Percentiles rank a stretch among this genome's conserved stretches.
These are phyloP conservation scores for Cladosporium sp. DNA, from an alignment of 2,329 filamentous ascomycete genomes.

Conservation along the genomic window DNA sequence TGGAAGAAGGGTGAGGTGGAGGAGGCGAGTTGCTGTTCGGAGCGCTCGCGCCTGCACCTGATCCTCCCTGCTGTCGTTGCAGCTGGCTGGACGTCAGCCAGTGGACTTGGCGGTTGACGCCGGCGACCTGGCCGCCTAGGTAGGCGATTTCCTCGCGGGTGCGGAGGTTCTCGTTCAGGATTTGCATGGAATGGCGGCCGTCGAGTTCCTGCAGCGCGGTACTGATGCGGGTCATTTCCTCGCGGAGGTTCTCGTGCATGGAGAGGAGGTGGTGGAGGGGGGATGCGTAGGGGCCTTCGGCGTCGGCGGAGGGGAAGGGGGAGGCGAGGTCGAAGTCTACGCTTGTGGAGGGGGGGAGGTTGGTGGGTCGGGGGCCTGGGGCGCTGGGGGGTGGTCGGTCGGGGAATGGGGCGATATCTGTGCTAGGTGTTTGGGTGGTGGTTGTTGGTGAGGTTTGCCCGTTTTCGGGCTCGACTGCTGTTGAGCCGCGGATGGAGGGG, in stretches of 20 bases:
- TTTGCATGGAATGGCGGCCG: constrained; percentile 56
- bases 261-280: constrained; percentile 55
- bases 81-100: constrained; percentile 57
- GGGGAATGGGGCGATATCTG: constrained; percentile 4
- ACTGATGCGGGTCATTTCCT: constrained; percentile 53
- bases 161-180: constrained; percentile 58
- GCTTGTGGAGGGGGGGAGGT: constrained; percentile 22
- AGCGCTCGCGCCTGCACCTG: no score
- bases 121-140: constrained; percentile 55
- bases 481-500: constrained; percentile 8
- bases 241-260: constrained; percentile 56
- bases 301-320: constrained; percentile 23
- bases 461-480: background rate
- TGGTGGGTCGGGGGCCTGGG: constrained; percentile 18
- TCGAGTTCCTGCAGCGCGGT: constrained; percentile 55
- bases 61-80: constrained; percentile 35
- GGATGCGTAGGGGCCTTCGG: constrained; percentile 37
- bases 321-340: constrained; percentile 25
- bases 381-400: constrained; percentile 15
- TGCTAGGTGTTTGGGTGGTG: background rate
- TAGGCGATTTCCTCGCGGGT: constrained; percentile 59
- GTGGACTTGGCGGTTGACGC: constrained; percentile 56
- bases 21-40: no score
- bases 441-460: background rate
- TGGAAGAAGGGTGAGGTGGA: no score